phyloP scores from a whole-genome alignment of 2,329 filamentous ascomycete genomes.

The Pseudogymnoascus sp. region DNA sequence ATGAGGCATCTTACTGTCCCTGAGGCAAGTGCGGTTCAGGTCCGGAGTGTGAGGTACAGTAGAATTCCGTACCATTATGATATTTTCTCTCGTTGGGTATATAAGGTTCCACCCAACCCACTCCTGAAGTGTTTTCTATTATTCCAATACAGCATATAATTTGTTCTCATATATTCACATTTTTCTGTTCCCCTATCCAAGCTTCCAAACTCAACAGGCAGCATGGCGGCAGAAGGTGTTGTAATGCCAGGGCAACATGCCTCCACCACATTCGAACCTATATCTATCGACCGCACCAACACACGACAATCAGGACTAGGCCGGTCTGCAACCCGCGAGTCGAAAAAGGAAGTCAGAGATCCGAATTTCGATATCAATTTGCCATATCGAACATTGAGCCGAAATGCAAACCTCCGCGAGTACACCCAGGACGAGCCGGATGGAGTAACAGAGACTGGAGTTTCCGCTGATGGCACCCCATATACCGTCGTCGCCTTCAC shows the following conservation, averaged over 20 bases:
- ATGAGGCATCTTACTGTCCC: neutral
- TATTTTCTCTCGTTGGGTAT: neutral
- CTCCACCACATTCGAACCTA: neutral
- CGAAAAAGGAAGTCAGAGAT: neutral
- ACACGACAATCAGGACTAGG: neutral
- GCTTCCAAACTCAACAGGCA: neutral
- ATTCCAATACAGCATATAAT: neutral
- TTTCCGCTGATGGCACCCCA: slow-evolving; percentile 19
- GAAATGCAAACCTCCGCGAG: slow-evolving; percentile 54
- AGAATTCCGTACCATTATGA: neutral
- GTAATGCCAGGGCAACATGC: neutral
- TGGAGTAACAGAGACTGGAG: slow-evolving; percentile 45
- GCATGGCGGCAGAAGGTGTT: slow-evolving; percentile 7
- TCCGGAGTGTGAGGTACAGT: neutral
- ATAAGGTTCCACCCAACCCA: neutral
- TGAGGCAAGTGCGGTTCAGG: neutral
- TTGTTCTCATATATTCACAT: neutral
- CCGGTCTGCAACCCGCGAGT: neutral
- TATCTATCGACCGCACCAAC: slow-evolving; percentile 4
- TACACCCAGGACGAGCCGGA: slow-evolving; percentile 52
- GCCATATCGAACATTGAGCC: slow-evolving; percentile 55
- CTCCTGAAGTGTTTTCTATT: neutral
- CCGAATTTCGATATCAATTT: slow-evolving; percentile 42
- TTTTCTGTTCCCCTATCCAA: neutral
- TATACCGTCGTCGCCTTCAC: slow-evolving; percentile 64